These are phyloP conservation scores for Malus domestica DNA, from an alignment of 306 rosid species.

Conservation along the genomic window DNA sequence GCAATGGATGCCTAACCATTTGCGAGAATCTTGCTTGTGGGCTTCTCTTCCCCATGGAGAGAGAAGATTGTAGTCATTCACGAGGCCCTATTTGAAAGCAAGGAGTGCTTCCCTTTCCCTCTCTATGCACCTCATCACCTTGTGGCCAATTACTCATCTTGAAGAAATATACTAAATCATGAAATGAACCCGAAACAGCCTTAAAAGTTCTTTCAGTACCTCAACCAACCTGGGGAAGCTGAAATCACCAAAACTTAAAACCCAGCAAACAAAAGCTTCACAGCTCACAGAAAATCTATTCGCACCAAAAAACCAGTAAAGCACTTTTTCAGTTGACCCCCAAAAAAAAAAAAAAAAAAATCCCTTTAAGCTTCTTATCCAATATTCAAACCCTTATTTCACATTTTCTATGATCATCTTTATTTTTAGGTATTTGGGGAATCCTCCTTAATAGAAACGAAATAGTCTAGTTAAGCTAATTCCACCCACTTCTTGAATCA, in stretches of 20 bases:
- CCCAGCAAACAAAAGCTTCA: conserved; percentile 28
- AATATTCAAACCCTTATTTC: conserved; percentile 21
- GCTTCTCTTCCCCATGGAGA: no score
- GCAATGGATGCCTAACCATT: no score
- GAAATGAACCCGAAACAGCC: conserved; percentile 2
- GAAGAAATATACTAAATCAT: neutral
- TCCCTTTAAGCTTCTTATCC: conserved; percentile 37
- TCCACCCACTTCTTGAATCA: no score
- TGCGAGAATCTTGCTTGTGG: no score
- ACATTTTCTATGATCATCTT: no score
- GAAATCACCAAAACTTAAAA: conserved; percentile 13
- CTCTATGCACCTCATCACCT: neutral
- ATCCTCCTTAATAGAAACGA: no score
- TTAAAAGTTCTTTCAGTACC: conserved; percentile 2
- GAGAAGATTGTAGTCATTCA: no score
- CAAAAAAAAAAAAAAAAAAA: conserved; percentile 29
- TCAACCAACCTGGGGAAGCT: conserved; percentile 29
- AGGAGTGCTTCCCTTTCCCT: neutral
- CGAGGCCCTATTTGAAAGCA: no score
- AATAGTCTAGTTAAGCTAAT: no score
- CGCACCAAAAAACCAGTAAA: conserved; percentile 23
- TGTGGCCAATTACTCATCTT: no score
- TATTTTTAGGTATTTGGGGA: no score
- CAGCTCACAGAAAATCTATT: conserved; percentile 25
- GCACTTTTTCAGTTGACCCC: conserved; percentile 25